Evolutionary conservation across 352 stramenopile genomes (phyloP).

Genomic region (Phytopythium ostracodes): DNA sequence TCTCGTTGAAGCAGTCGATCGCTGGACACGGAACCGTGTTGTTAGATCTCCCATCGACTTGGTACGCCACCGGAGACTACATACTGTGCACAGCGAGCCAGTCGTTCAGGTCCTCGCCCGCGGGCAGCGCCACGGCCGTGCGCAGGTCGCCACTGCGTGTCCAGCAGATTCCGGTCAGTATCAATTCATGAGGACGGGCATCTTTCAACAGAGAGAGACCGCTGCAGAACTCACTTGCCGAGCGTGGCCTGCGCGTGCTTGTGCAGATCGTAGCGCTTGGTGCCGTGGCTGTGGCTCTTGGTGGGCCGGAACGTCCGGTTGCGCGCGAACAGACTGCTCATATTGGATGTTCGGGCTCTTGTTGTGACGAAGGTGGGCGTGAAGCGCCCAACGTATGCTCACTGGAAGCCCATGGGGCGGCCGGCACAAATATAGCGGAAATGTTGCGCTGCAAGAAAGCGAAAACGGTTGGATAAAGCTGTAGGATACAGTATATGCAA

Average conservation of each 20-base stretch:
- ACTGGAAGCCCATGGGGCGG: no score
- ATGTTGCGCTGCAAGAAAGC: no score
- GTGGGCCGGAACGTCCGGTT: conserved; percentile 87
- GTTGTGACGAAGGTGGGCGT: no score
- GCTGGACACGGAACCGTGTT: conserved; percentile 29
- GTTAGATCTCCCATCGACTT: background rate
- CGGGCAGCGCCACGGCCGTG: conserved; percentile 51
- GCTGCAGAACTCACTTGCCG: conserved; percentile 53
- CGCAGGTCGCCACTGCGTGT: conserved; percentile 66
- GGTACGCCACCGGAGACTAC: conserved; percentile 2
- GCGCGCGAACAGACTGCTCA: conserved; percentile 73
- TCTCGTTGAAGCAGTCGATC: conserved; percentile 94
- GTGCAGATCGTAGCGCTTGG: conserved; percentile 82
- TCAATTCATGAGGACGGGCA: background rate
- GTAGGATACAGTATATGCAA: no score
- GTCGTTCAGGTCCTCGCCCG: conserved; percentile 87
- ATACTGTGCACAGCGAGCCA: conserved; percentile 91
- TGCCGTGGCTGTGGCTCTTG: conserved; percentile 79
- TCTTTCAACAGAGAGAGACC: background rate
- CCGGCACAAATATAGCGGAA: no score
- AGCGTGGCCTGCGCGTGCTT: conserved; percentile 80
- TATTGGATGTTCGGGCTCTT: conserved; percentile 7
- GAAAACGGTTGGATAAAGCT: no score
- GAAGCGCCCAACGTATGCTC: background rate
- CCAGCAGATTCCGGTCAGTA: background rate